Evolutionary conservation across 108 stramenopile species (phyloP).

Genomic region (Conticribra weissflogii): DNA sequence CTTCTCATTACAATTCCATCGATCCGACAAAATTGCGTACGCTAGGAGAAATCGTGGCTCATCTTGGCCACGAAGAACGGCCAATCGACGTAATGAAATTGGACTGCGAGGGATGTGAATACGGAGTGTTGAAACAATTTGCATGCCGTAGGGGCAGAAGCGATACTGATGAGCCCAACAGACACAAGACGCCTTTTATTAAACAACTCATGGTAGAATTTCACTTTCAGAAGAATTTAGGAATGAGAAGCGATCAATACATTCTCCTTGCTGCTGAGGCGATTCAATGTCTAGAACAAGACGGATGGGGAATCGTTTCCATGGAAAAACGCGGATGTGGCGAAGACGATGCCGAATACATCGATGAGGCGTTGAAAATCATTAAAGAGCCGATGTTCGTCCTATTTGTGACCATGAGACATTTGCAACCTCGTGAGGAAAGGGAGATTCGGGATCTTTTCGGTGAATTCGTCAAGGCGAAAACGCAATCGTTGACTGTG

Average conservation of each 20-base stretch:
- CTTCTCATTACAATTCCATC: conserved; percentile 10
- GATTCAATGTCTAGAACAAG: conserved; percentile 23
- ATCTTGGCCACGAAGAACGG: conserved; percentile 52
- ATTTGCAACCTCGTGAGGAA: too few species aligned
- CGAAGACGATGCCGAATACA: conserved; percentile 19
- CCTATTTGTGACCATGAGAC: conserved; percentile 12
- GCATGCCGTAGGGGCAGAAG: conserved; percentile 15
- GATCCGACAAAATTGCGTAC: conserved; percentile 23
- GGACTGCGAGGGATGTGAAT: conserved; percentile 73
- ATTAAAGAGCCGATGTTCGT: conserved; percentile 7
- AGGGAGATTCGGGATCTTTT: too few species aligned
- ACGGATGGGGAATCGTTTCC: conserved; percentile 28
- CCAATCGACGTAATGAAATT: conserved; percentile 60
- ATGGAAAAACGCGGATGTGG: conserved; percentile 25
- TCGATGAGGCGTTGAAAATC: conserved; percentile 10
- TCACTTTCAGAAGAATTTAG: conserved; percentile 41
- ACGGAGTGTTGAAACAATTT: conserved; percentile 17
- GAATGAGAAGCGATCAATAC: conserved; percentile 24
- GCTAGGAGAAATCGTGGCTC: conserved; percentile 39
- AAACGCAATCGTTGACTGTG: too few species aligned
- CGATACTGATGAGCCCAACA: too few species aligned
- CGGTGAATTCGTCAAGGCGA: too few species aligned
- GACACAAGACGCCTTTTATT: conserved; percentile 16
- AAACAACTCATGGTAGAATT: conserved; percentile 36
- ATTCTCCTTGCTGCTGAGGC: conserved; percentile 31